Evolutionary conservation across 2,329 filamentous ascomycete species (phyloP).

Genomic region (Pseudopyricularia javanii): DNA sequence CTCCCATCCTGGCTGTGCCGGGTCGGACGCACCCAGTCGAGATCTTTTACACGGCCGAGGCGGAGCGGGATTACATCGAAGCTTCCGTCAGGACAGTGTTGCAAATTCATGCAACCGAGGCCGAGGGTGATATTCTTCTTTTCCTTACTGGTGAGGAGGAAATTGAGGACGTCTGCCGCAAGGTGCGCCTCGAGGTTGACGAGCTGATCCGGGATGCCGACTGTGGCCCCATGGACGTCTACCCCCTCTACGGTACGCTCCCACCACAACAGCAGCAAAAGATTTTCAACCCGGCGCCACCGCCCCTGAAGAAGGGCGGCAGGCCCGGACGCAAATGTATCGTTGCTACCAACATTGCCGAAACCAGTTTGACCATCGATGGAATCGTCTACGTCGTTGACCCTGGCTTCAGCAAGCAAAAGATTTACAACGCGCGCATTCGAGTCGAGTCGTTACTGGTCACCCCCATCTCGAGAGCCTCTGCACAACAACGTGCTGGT

Average conservation of each 20-base stretch:
- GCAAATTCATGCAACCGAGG: slow-evolving; percentile 89
- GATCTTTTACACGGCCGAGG: slow-evolving; percentile 95
- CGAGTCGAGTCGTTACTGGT: slow-evolving; percentile 95
- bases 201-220: slow-evolving; percentile 87
- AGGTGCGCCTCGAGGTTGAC: slow-evolving; percentile 81
- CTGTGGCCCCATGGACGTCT: slow-evolving; percentile 78
- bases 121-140: slow-evolving; percentile 82
- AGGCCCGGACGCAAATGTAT: slow-evolving; percentile 88
- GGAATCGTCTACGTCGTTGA: slow-evolving; percentile 99
- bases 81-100: slow-evolving; percentile 88
- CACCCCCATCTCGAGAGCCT: slow-evolving; percentile 94
- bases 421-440: slow-evolving; percentile 95
- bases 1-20: slow-evolving; percentile 84
- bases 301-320: slow-evolving; percentile 59
- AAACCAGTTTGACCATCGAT: slow-evolving; percentile 94
- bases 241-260: slow-evolving; percentile 86
- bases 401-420: slow-evolving; percentile 97
- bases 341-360: slow-evolving; percentile 93
- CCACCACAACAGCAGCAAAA: slow-evolving; percentile 87
- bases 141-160: slow-evolving; percentile 98
- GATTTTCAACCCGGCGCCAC: slow-evolving; percentile 85
- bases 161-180: slow-evolving; percentile 90
- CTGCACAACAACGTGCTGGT: slow-evolving; percentile 92
- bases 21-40: slow-evolving; percentile 94
- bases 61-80: slow-evolving; percentile 93